phyloP scores from a whole-genome alignment of 495 filamentous ascomycete genomes.

The Tetracladium marchalianum region DNA sequence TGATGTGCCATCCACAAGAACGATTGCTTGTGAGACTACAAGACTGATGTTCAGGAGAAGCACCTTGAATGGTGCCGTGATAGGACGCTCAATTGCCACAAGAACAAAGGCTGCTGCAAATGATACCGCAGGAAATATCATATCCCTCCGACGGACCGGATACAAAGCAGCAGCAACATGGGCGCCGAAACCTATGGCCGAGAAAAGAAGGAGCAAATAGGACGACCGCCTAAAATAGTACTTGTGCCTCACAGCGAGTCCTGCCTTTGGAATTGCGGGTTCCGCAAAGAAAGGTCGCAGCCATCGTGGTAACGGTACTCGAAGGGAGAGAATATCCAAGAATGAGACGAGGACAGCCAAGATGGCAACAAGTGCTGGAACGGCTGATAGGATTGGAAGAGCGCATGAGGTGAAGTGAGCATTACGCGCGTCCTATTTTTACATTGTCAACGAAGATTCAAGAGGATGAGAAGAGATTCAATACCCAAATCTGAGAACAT shows the following conservation, averaged over 20 bases:
- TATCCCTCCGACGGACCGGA: slow-evolving; percentile 10
- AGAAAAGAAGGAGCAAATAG: slow-evolving; percentile 30
- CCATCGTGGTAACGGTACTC: slow-evolving; percentile 37
- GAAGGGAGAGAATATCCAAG: slow-evolving; percentile 18
- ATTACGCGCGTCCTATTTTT: slow-evolving; percentile 34
- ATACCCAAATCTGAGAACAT: slow-evolving; percentile 1
- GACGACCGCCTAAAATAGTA: slow-evolving; percentile 24
- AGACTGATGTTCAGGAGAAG: slow-evolving; percentile 27
- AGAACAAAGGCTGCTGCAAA: slow-evolving; percentile 36
- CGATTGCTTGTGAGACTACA: slow-evolving; percentile 24
- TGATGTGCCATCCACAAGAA: slow-evolving; percentile 23
- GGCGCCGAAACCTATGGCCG: slow-evolving; percentile 28
- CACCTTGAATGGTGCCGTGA: slow-evolving; percentile 31
- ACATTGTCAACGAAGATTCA: too few species aligned
- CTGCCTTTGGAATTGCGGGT: slow-evolving; percentile 21
- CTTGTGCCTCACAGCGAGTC: slow-evolving; percentile 20
- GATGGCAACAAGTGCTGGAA: slow-evolving; percentile 33
- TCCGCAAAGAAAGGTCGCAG: slow-evolving; percentile 38
- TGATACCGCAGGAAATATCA: slow-evolving; percentile 16
- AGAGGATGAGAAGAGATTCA: background rate
- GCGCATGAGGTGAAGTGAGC: slow-evolving; percentile 39
- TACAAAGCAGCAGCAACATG: slow-evolving; percentile 31
- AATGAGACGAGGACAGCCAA: slow-evolving; percentile 29
- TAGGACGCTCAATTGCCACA: slow-evolving; percentile 38
- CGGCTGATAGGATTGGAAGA: slow-evolving; percentile 33